Evolutionary conservation across 192 early-diverging fungal genomes (phyloP), one percentile per base, ranked within the genome.

Genomic region (Rhizoclosmatium globosum): DNA sequence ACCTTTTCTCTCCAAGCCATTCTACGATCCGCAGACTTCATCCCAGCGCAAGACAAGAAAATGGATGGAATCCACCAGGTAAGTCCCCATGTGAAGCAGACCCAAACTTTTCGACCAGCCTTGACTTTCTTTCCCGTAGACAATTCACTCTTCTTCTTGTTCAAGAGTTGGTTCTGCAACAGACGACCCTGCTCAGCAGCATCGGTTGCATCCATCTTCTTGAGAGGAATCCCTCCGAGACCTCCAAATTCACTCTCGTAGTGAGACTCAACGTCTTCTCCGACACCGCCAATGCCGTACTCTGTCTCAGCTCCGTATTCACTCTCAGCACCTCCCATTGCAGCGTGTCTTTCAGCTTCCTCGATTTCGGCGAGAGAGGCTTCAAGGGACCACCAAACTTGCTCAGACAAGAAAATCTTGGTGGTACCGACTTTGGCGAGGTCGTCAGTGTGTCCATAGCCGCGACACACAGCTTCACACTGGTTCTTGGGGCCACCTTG

Each of bases 1-100:
- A 99, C 87, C 82, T 99, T 99, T 80, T 99, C 98, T 67, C 98
- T 90, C 98, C 98, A 99, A 3, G 98, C 98, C 83, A 97, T 92
- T 61, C 92, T 94, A 70, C 95, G 90, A 81, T 97, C 95, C 31
- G 84, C 85, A 9, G 44, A 15, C 78, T 92, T 92, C 92, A 97
- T 95, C 39, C 94, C 94, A 79, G 95, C 96, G 76, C 83, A 89
- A 42, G 95, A 81, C 47, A 88, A 89, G 60, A 80, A 82, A 21
- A 89, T 87, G 2, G 58, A 62, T 11, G 95, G 95, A 31, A 97
- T 86, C 91, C 89, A 93, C 88, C 89, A 94, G 4, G 91, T 96
- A 67, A 89, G 85, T 53, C 88, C 67, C 94, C 95, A 98, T 1
- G 94, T 94, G 80, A 93, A 84, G 47, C 85, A 84, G 43, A 99